A percentile compares a stretch with the other conserved stretches of the same genome.
Evolutionary conservation across 306 rosid genomes (phyloP).

Genomic region (Medicago arabica): DNA sequence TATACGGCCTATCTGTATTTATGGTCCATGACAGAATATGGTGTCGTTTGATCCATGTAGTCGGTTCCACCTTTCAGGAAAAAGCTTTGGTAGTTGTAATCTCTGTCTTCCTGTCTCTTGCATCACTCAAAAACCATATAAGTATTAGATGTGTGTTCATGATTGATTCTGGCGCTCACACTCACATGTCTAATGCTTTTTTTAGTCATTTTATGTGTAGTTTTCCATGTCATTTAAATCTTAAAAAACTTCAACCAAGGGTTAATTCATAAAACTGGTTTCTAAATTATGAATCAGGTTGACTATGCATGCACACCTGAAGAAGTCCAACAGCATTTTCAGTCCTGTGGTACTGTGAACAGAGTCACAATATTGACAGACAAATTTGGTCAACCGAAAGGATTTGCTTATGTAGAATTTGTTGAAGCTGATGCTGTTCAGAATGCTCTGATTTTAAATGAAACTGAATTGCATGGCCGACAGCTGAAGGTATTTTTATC

Average conservation of each 20-base stretch:
- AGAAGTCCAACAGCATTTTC: constrained; percentile 99
- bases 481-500: constrained; percentile 80
- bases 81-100: not conserved
- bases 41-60: not conserved
- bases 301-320: constrained; percentile 98
- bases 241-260: constrained; percentile 2
- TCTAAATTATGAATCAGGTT: constrained; percentile 65
- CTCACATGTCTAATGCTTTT: constrained; percentile 12
- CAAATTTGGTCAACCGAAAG: constrained; percentile 99
- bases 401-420: constrained; percentile 98
- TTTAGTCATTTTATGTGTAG: not conserved
- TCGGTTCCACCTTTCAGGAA: not conserved
- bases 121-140: not conserved
- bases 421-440: constrained; percentile 95
- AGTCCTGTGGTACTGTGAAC: constrained; percentile 99
- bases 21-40: not conserved
- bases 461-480: constrained; percentile 97
- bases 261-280: constrained; percentile 37
- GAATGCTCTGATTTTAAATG: constrained; percentile 90
- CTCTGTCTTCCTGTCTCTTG: constrained; percentile 30
- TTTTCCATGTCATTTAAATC: constrained; percentile 19
- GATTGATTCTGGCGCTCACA: constrained; percentile 21
- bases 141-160: constrained; percentile 32
- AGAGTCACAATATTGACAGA: constrained; percentile 98
- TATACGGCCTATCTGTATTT: not conserved